Base-by-base conservation (phyloP, 768 basidiomycete species). In the Suillus tomentosus region DNA sequence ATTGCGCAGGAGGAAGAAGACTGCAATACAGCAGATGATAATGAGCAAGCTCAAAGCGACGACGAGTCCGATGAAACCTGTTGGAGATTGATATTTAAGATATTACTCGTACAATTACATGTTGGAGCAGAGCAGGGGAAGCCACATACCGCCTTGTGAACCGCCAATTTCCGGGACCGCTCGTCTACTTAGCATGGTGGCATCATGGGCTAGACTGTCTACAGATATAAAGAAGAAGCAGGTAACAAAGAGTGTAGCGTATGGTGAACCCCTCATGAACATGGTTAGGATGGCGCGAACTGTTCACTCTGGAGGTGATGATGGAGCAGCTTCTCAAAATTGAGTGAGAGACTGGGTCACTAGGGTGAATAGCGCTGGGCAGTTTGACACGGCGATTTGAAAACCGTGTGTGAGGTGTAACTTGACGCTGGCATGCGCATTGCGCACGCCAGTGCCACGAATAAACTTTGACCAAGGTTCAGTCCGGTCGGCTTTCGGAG, bases 11-110 rank as follows among this genome's bases (percentile, higher is more conserved):
- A 91, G 82, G 68, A 83, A 80, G 72, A 83, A 81, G 45, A 87
- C 82, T 42, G 81, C 87, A 17, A 77, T 73, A 71, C 81, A 85
- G 57, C 83, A 81, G 37, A 78, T 69, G 64, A 87, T 66, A 72
- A 90, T 83, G 61, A 91, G 76, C 63, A 83, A 66, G 62, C 79
- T 77, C 48, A 91, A 80, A 53, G 78, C 73, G 43, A 89, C 82
- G 47, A 91, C 79, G 45, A 91, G 75, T 4, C 76, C 85, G 67
- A 90, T 82, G 76, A 91, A 91, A 13, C 81, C 88, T 83, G 66
- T 61, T 57, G 62, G 65, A 45, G 67, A 31, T 47, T 31, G 36
- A 61, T 62, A 45, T 63, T 19, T 19, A 24, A 47, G n/a, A 61
- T n/a, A 36, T 59, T 37, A 58, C 37, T 24, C 19, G 17, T 43